Evolutionary conservation across 2,329 filamentous ascomycete genomes (phyloP), one percentile per base, ranked within the genome.

Genomic region (Neofusicoccum ribis): DNA sequence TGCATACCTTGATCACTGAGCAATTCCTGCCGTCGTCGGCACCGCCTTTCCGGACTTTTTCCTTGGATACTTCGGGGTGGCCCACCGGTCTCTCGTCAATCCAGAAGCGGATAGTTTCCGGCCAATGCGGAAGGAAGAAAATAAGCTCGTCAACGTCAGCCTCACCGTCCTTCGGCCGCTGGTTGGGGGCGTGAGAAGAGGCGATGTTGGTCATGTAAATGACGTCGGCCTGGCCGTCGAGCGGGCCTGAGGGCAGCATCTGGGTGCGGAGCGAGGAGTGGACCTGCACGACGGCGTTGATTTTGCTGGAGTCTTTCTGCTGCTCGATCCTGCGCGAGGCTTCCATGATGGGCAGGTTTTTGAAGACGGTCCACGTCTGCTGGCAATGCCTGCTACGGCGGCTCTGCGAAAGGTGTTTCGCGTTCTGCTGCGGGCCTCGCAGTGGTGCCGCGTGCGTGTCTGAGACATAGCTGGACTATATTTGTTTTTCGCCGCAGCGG

Each of bases 381-480:
- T 7, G 41, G 41, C 36, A 43, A 14, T 47, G 41, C 15, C 8
- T 17, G 15, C 14, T 5, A 17, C 52, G 52, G 6, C 27, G 36
- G 12, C 17, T 56, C 4, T 39, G 52, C 3, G 41, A 23, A 14
- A 14, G 27, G 20, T 11, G 56, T 37, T 43, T 34, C 27, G 56
- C 41, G 20, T 47, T 47, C 31, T 46, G 20, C 31, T 51, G 27
- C 7, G 27, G 9, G 6, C 4, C 27, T 31, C 27, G 27, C 27
- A 31, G 4, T 31, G 27, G 27, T 31, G 27, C 27, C 27, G 27
- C 27, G 43, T 9, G 43, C 27, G 44, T 37, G 56, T 47, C 56
- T 60, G 56, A 60, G 56, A 60, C 56, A 60, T 60, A n/a, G 56
- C 56, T 46, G 56, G 31, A n/a, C 56, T 60, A 20, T 36, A 34